Evolutionary conservation across 345 rosid species (phyloP), one percentile per base, ranked within the genome.

Genomic region (Arabis alpina): DNA sequence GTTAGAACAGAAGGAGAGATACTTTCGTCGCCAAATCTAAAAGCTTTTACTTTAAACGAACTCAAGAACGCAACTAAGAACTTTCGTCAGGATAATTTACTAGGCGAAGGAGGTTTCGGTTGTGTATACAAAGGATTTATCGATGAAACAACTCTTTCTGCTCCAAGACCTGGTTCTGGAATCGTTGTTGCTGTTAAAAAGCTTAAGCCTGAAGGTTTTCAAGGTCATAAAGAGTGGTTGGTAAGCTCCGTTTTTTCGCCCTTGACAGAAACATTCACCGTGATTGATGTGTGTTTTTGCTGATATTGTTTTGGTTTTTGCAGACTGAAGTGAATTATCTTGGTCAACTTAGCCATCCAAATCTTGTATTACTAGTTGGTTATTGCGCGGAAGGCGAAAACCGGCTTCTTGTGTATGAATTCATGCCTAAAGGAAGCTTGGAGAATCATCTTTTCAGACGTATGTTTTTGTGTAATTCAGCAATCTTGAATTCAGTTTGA

Each of bases 161-260:
- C 96, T 74, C 79, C 93, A 43, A 85, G 55, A 69, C 88, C 99
- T 72, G 95, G 95, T 48, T 89, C 88, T 0, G 92, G 97, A 70
- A 81, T 88, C 85, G 99, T 91, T 60, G 85, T 94, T 71, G 99
- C 99, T 49, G 99, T 89, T 58, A 94, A 94, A 83, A 88, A 80
- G 78, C 95, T 94, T 54, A 94, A 88, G 73, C 95, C 97, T 63
- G 97, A 94, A 77, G 97, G 99, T 40, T 88, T 85, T 77, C 99
- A 94, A 76, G 99, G 99, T 62, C 99, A 94, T 81, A 91, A 94
- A 83, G 99, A 94, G 84, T 94, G 99, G 99, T 64, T 94, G 97
- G 99, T 94, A 45, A 91, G 84, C 42, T 66, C 83, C 75, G 61
- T 80, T 92, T 44, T 86, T 82, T 24, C 75, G 78, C 58, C n/a